These are phyloP conservation scores for Scheffersomyces parashehatae DNA, from an alignment of 1,139 yeast species.

Conservation along the genomic window DNA sequence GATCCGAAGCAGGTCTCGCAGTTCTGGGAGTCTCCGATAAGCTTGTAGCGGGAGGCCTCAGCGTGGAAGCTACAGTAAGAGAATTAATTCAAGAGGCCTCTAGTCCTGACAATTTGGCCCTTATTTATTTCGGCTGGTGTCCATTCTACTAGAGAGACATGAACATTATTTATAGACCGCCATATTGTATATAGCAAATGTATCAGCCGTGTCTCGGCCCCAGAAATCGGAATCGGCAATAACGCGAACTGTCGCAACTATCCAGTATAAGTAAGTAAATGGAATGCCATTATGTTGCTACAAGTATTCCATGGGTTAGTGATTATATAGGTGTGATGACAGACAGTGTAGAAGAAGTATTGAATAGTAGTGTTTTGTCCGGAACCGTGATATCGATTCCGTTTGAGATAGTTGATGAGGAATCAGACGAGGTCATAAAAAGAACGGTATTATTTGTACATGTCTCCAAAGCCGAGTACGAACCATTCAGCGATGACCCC, in stretches of 20 bases:
- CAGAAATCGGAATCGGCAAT: background rate
- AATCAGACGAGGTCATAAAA: conserved; percentile 16
- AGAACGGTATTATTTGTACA: conserved; percentile 14
- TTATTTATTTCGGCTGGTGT: conserved; percentile 84
- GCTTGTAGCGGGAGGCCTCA: conserved; percentile 63
- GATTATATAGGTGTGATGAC: no score
- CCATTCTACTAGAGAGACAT: conserved; percentile 43
- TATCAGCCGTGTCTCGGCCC: background rate
- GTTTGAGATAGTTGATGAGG: conserved; percentile 20
- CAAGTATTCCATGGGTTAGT: no score
- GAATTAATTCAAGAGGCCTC: conserved; percentile 80
- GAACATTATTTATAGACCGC: no score
- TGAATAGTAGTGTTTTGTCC: no score
- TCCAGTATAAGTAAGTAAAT: background rate
- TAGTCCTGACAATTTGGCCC: conserved; percentile 63
- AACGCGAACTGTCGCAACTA: no score
- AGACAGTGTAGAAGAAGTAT: no score
- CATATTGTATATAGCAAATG: no score
- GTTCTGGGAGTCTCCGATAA: conserved; percentile 72
- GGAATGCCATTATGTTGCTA: no score
- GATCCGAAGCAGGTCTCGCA: conserved; percentile 80
- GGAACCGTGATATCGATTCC: conserved; percentile 21
- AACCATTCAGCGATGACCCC: conserved; percentile 7
- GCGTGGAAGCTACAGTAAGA: conserved; percentile 81
- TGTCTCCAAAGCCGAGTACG: conserved; percentile 3